These are phyloP conservation scores for Nemania bipapillata DNA, from an alignment of 2,329 filamentous ascomycete genomes.

Conservation along the genomic window DNA sequence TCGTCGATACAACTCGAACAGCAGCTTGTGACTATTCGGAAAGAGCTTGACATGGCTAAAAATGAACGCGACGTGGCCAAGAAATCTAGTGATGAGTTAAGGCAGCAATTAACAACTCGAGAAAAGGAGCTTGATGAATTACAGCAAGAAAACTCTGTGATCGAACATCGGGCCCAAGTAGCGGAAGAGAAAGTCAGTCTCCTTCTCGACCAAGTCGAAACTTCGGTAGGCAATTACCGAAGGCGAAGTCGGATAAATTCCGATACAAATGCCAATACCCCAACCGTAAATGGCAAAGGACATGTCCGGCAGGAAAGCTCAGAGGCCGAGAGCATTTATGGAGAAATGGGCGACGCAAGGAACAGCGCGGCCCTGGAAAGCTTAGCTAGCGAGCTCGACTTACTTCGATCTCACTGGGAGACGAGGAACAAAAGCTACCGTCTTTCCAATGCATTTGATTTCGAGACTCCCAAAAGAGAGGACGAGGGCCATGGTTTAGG, in stretches of 20 bases:
- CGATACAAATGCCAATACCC: slow-evolving; percentile 57
- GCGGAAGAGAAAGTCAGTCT: slow-evolving; percentile 93
- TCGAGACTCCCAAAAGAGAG: slow-evolving; percentile 67
- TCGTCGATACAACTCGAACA: slow-evolving; percentile 75
- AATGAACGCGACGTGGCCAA: slow-evolving; percentile 73
- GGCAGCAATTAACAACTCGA: slow-evolving; percentile 68
- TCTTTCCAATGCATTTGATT: slow-evolving; percentile 88
- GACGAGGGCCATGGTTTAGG: slow-evolving; percentile 60
- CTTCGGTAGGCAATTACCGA: slow-evolving; percentile 92
- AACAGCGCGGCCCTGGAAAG: slow-evolving; percentile 82
- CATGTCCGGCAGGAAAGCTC: slow-evolving; percentile 63
- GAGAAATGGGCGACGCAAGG: slow-evolving; percentile 64
- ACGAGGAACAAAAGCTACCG: slow-evolving; percentile 95
- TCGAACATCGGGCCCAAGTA: slow-evolving; percentile 86
- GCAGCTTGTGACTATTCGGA: slow-evolving; percentile 74
- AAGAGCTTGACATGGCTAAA: slow-evolving; percentile 73
- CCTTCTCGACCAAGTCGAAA: slow-evolving; percentile 92
- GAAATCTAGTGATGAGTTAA: slow-evolving; percentile 63
- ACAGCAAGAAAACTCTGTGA: slow-evolving; percentile 79
- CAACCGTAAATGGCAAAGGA: slow-evolving; percentile 52
- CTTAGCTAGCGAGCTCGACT: slow-evolving; percentile 90
- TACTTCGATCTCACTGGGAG: slow-evolving; percentile 91
- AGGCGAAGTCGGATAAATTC: slow-evolving; percentile 73
- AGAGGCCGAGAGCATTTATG: slow-evolving; percentile 72
- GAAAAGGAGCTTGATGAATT: slow-evolving; percentile 81